phyloP scores from a whole-genome alignment of 768 basidiomycete species.

The Rhodotorula kratochvilovae region DNA sequence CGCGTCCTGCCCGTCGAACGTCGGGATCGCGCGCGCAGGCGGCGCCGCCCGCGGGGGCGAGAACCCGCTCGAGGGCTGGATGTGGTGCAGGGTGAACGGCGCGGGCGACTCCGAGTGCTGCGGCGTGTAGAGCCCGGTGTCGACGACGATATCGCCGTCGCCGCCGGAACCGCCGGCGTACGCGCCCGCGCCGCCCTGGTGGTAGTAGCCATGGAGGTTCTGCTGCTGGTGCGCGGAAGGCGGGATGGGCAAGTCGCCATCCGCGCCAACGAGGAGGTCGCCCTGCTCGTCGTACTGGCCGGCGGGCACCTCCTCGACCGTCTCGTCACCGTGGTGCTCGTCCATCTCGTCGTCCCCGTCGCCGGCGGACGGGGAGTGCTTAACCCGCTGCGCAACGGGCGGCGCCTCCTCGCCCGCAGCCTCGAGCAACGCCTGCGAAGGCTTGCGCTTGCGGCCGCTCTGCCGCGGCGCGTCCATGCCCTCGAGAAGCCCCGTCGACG shows the following conservation, averaged over 20 bases:
- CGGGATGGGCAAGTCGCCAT: background rate
- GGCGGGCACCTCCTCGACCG: background rate
- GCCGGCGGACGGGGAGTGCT: background rate
- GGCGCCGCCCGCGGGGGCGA: background rate
- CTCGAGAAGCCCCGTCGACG: constrained; percentile 5
- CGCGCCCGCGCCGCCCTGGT: background rate
- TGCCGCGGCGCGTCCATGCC: constrained; percentile 22
- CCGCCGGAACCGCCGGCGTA: background rate
- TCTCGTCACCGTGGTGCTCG: background rate
- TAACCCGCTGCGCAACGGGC: constrained; percentile 6
- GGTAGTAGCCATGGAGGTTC: background rate
- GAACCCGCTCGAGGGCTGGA: background rate
- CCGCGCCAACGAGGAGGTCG: background rate
- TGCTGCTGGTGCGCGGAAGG: background rate
- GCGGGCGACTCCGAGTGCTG: background rate
- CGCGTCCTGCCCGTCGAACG: background rate
- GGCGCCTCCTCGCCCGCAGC: constrained; percentile 22
- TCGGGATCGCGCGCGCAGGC: background rate
- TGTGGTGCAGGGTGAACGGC: constrained; percentile 32
- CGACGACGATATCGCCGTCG: constrained; percentile 1
- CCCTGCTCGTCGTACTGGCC: background rate
- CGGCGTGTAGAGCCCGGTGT: background rate
- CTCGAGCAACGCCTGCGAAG: constrained; percentile 33
- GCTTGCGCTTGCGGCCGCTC: constrained; percentile 33
- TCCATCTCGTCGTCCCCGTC: background rate